Conservation (phyloP, 257 asterid genomes). For the Oldenlandia corymbosa region DNA sequence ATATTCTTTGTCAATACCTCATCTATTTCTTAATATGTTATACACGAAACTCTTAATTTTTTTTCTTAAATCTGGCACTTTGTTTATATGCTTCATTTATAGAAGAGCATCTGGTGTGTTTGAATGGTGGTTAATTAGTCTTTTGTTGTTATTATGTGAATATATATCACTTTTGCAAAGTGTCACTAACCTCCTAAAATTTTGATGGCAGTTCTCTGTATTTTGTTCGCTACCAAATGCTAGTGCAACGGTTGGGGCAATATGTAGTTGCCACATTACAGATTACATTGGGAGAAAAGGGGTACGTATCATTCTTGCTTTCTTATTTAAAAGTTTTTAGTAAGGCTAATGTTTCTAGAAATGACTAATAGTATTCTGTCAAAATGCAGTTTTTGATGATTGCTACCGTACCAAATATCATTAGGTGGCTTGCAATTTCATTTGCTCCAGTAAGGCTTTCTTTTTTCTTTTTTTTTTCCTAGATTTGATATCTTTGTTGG, state of each 20-base stretch:
- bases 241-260: slow-evolving; percentile 99
- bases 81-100: no score
- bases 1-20: no score
- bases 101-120: no score
- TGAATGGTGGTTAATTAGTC: no score
- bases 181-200: neutral
- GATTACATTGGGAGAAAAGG: slow-evolving; percentile 96
- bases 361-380: slow-evolving; percentile 6
- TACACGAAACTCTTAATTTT: no score
- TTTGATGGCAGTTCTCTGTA: slow-evolving; percentile 59
- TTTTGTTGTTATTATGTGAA: no score
- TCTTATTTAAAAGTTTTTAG: neutral
- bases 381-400: slow-evolving; percentile 70
- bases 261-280: slow-evolving; percentile 94
- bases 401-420: slow-evolving; percentile 84
- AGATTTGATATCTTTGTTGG: slow-evolving; percentile 1
- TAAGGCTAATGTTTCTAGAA: neutral
- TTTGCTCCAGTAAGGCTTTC: slow-evolving; percentile 61
- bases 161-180: neutral
- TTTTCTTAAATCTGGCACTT: no score
- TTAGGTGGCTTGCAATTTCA: slow-evolving; percentile 89
- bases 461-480: neutral
- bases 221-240: slow-evolving; percentile 89
- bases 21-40: no score
- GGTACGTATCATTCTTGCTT: slow-evolving; percentile 36